These are phyloP conservation scores for Aspergillus steynii DNA, from an alignment of 495 filamentous ascomycete genomes.

Conservation along the genomic window DNA sequence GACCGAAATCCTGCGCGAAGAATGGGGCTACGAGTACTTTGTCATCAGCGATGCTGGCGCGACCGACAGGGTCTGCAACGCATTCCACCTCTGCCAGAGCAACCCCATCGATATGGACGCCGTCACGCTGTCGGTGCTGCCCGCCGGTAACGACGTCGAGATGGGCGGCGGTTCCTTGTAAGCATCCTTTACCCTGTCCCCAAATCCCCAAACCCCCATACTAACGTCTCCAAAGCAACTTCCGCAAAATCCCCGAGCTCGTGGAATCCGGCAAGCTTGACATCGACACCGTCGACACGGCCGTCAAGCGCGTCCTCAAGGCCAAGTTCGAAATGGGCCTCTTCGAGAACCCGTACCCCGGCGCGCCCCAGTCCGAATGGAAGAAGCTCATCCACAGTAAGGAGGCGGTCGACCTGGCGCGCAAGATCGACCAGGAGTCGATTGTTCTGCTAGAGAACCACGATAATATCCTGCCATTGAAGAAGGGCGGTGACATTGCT, in stretches of 20 bases:
- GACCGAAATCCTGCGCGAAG: conserved; percentile 63
- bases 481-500: conserved; percentile 59
- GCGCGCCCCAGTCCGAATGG: conserved; percentile 51
- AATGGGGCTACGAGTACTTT: conserved; percentile 71
- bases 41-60: conserved; percentile 63
- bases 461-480: conserved; percentile 58
- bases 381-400: conserved; percentile 57
- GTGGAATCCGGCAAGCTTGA: conserved; percentile 58
- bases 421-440: conserved; percentile 63
- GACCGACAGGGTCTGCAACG: conserved; percentile 62
- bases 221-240: conserved; percentile 44
- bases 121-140: conserved; percentile 55
- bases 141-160: conserved; percentile 71
- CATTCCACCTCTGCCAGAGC: conserved; percentile 60
- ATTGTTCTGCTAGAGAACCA: conserved; percentile 72
- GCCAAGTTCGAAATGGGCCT: conserved; percentile 67
- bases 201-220: no score
- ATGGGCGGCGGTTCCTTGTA: conserved; percentile 72
- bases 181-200: conserved; percentile 5
- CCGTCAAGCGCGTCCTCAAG: conserved; percentile 60
- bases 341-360: conserved; percentile 66
- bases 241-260: conserved; percentile 62
- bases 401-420: conserved; percentile 54
- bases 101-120: conserved; percentile 60
- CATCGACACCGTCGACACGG: conserved; percentile 57